Conservation (phyloP, 441 rosid species). For the Gossypium laxum region DNA sequence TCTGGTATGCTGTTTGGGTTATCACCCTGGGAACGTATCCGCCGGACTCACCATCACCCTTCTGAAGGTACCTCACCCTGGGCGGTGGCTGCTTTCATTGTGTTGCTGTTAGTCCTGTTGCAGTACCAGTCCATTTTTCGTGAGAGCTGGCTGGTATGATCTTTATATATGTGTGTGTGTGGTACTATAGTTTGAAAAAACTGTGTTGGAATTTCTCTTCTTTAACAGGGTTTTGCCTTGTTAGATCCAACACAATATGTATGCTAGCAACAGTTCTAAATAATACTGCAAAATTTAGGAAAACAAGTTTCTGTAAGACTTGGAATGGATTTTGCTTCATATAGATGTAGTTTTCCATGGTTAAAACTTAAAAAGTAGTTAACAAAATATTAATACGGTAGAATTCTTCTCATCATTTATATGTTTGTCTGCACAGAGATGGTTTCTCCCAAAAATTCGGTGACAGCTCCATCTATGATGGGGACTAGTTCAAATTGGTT, state of each 20-base stretch:
- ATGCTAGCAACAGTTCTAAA: neutral
- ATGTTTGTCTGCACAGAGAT: neutral
- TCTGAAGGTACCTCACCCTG: constrained; percentile 77
- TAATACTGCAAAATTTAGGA: neutral
- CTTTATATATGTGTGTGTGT: neutral
- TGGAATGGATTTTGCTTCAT: neutral
- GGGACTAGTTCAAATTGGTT: neutral
- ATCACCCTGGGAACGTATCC: constrained; percentile 45
- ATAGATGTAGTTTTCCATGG: neutral
- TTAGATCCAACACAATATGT: neutral
- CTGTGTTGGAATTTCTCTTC: neutral
- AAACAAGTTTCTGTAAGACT: neutral
- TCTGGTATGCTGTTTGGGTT: constrained; percentile 35
- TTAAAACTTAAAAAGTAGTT: neutral
- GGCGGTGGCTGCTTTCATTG: constrained; percentile 77
- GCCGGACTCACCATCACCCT: constrained; percentile 22
- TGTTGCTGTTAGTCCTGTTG: constrained; percentile 54
- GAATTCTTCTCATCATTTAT: neutral
- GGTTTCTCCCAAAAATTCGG: neutral
- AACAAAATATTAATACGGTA: neutral
- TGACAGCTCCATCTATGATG: neutral
- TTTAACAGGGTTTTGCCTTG: neutral
- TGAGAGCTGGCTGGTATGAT: constrained; percentile 41
- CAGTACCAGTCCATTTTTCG: constrained; percentile 60
- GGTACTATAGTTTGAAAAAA: neutral